Evolutionary conservation across 2,329 filamentous ascomycete genomes (phyloP).

Genomic region (Decorospora gaudefroyi): DNA sequence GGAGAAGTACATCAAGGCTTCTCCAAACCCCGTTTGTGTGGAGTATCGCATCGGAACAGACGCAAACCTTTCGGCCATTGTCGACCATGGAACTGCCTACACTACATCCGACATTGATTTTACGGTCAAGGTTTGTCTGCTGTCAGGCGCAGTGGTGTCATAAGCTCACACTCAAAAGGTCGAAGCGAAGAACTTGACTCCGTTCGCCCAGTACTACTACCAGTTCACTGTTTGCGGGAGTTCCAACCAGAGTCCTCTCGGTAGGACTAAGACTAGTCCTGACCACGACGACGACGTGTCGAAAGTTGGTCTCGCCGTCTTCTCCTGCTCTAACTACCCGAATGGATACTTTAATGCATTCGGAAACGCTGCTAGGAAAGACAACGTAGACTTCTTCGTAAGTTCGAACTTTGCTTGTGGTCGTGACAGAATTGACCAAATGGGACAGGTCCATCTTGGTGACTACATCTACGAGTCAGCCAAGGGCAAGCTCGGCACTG

Average conservation of each 20-base stretch:
- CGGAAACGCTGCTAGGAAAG: conserved; percentile 47
- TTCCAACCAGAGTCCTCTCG: conserved; percentile 63
- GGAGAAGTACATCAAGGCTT: conserved; percentile 58
- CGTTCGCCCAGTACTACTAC: conserved; percentile 71
- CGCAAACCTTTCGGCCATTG: conserved; percentile 53
- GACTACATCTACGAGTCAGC: conserved; percentile 53
- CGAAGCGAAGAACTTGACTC: conserved; percentile 65
- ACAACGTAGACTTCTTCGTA: conserved; percentile 62
- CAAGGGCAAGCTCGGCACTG: conserved; percentile 34
- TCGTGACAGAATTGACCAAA: conserved; percentile 4
- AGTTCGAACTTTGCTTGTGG: not conserved
- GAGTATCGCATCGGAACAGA: conserved; percentile 64
- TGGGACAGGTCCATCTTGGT: conserved; percentile 48
- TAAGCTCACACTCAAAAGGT: conserved; percentile 52
- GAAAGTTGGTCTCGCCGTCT: conserved; percentile 67
- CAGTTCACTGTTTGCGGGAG: conserved; percentile 71
- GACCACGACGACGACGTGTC: conserved; percentile 59
- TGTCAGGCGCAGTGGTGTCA: not conserved
- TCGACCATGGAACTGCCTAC: conserved; percentile 64
- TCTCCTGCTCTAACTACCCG: conserved; percentile 65
- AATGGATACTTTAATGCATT: conserved; percentile 57
- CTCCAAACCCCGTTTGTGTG: conserved; percentile 67
- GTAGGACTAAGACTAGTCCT: conserved; percentile 72
- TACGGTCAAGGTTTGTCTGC: conserved; percentile 62
- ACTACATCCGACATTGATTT: conserved; percentile 77